Evolutionary conservation across 164 flowering plant species (phyloP).

Genomic region (Vitis vinifera): ASM3070453v1 NC_081815.1:4665501-4666000

Average conservation of each 20-base stretch:
- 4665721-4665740: not conserved
- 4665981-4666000: constrained; percentile 16
- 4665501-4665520: too few relatives aligned
- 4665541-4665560: too few relatives aligned
- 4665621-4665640: too few relatives aligned
- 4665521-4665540: too few relatives aligned
- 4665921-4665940: constrained; percentile 18
- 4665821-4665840: constrained; percentile 40
- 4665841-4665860: constrained; percentile 31
- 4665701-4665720: too few relatives aligned
- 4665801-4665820: constrained; percentile 14
- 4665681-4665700: too few relatives aligned
- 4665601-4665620: too few relatives aligned
- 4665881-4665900: constrained; percentile 28
- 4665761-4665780: too few relatives aligned
- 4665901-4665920: constrained; percentile 22
- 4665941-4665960: constrained; percentile 49
- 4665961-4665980: constrained; percentile 34
- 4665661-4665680: too few relatives aligned
- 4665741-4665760: not conserved
- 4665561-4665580: too few relatives aligned
- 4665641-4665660: too few relatives aligned
- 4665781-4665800: not conserved
- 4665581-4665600: too few relatives aligned
- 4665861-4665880: constrained; percentile 35